A percentile compares a stretch with the other conserved stretches of the same genome.
Evolutionary conservation across 192 early-diverging fungal genomes (phyloP).

Genomic region (Umbelopsis sp.): DNA sequence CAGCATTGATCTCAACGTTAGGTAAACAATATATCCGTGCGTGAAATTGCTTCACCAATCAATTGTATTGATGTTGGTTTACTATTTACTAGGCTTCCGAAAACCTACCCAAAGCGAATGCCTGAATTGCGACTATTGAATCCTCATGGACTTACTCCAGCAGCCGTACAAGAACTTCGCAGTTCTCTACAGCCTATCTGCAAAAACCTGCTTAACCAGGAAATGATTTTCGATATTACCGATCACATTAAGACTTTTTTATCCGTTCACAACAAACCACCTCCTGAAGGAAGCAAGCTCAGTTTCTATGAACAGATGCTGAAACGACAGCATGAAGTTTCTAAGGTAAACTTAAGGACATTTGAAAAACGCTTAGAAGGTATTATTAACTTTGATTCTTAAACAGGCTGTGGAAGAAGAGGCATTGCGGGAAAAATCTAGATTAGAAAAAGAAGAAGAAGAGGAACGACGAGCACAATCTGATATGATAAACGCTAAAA

Average conservation of each 20-base stretch:
- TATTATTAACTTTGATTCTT: background rate
- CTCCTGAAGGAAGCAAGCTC: constrained; percentile 50
- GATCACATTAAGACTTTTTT: constrained; percentile 60
- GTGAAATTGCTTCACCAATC: constrained; percentile 19
- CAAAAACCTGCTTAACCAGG: constrained; percentile 49
- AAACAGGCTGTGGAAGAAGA: constrained; percentile 44
- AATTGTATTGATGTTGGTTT: constrained; percentile 26
- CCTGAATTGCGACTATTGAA: constrained; percentile 60
- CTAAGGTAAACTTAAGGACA: constrained; percentile 30
- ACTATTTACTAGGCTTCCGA: constrained; percentile 51
- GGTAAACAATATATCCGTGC: constrained; percentile 42
- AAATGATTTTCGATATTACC: constrained; percentile 72
- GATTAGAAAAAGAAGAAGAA: constrained; percentile 43
- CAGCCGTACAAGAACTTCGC: constrained; percentile 48
- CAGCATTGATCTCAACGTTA: constrained; percentile 53
- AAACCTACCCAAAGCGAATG: constrained; percentile 65
- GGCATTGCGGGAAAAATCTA: constrained; percentile 31
- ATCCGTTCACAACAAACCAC: constrained; percentile 53
- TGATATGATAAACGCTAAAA: constrained; percentile 36
- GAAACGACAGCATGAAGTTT: constrained; percentile 47
- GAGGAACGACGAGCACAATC: constrained; percentile 37
- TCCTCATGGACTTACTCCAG: constrained; percentile 51
- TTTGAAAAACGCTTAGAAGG: background rate
- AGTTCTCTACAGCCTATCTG: constrained; percentile 39
- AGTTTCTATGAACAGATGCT: constrained; percentile 62